Conservation (phyloP, 2,329 filamentous ascomycete genomes). For the Chaetomium strumarium region DNA sequence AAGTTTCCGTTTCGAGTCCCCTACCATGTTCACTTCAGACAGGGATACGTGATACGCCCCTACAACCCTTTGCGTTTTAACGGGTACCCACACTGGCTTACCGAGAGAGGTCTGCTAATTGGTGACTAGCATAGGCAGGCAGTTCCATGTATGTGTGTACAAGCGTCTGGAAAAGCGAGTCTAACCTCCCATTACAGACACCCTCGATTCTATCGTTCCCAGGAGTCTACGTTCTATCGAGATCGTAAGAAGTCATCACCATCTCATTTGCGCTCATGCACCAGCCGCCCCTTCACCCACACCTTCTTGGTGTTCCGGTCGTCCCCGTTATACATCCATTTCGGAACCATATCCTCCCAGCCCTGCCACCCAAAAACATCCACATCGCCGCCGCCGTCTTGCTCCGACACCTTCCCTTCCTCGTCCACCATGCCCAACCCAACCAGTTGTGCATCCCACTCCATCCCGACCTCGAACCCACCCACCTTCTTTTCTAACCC, state of each 20-base stretch:
- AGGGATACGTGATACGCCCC: too few relatives aligned
- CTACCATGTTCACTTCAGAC: too few relatives aligned
- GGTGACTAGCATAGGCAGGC: too few relatives aligned
- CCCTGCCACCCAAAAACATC: slow-evolving; percentile 88
- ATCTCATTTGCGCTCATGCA: slow-evolving; percentile 51
- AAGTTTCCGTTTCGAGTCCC: too few relatives aligned
- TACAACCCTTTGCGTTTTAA: too few relatives aligned
- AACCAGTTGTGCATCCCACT: slow-evolving; percentile 87
- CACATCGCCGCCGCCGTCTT: slow-evolving; percentile 54
- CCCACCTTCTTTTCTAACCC: slow-evolving; percentile 68
- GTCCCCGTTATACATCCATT: slow-evolving; percentile 93
- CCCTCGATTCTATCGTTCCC: background rate
- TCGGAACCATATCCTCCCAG: slow-evolving; percentile 81
- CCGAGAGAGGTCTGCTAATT: too few relatives aligned
- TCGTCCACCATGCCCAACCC: slow-evolving; percentile 47
- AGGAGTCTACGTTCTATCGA: background rate
- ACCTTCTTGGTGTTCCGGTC: slow-evolving; percentile 84
- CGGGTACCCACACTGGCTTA: too few relatives aligned
- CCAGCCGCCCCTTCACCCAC: slow-evolving; percentile 80
- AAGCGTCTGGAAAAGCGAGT: too few relatives aligned
- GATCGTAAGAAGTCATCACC: background rate
- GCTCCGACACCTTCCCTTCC: slow-evolving; percentile 23
- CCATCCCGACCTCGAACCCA: slow-evolving; percentile 77
- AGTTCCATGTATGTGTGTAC: too few relatives aligned
- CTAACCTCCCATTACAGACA: too few relatives aligned